Percentiles rank a stretch among this genome's conserved stretches.
Conservation (phyloP, 2,329 filamentous ascomycete genomes). For the Ophiostoma populinum region DNA sequence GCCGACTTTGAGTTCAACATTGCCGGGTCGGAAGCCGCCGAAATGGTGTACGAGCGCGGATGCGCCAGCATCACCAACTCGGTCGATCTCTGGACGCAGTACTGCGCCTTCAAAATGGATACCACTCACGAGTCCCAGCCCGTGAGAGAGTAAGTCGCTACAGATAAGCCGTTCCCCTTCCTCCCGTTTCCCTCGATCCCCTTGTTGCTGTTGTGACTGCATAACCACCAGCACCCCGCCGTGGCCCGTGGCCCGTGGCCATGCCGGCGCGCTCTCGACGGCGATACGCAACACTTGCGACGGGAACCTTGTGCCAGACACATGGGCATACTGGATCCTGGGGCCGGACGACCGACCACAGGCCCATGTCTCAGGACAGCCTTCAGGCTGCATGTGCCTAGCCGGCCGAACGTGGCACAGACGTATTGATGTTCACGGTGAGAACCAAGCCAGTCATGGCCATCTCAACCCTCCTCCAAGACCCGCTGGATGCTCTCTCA, state of each 20-base stretch:
- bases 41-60: constrained; percentile 94
- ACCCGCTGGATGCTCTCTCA: constrained; percentile 43
- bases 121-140: constrained; percentile 87
- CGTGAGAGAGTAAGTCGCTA: constrained; percentile 96
- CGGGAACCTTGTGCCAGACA: too few relatives aligned
- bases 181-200: background rate
- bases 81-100: constrained; percentile 93
- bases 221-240: too few relatives aligned
- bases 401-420: too few relatives aligned
- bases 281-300: too few relatives aligned
- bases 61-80: constrained; percentile 85
- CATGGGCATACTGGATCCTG: too few relatives aligned
- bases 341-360: too few relatives aligned
- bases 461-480: constrained; percentile 20
- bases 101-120: constrained; percentile 95
- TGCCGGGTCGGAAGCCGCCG: constrained; percentile 86
- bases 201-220: too few relatives aligned
- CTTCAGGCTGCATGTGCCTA: too few relatives aligned
- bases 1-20: constrained; percentile 95
- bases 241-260: too few relatives aligned
- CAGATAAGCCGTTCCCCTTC: background rate
- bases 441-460: constrained; percentile 45
- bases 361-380: too few relatives aligned
- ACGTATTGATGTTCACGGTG: constrained; percentile 34
- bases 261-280: too few relatives aligned